phyloP scores from a whole-genome alignment of 2,329 filamentous ascomycete species.

The Nemania sp. region DNA sequence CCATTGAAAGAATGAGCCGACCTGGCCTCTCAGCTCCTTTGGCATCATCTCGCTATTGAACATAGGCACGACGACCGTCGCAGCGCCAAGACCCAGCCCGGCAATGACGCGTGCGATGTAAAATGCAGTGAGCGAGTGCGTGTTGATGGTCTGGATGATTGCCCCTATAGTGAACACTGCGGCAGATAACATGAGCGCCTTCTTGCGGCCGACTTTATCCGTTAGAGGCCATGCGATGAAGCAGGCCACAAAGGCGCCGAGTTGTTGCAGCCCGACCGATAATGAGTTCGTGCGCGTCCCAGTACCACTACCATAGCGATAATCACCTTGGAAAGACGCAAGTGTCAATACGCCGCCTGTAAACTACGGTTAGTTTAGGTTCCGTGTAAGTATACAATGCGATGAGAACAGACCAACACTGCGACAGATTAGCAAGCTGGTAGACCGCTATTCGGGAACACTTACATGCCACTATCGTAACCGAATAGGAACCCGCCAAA shows the following conservation, averaged over 20 bases:
- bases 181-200: conserved; percentile 54
- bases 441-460: conserved; percentile 12
- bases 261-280: conserved; percentile 50
- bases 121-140: conserved; percentile 53
- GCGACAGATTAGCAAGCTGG: conserved; percentile 31
- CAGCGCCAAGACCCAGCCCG: conserved; percentile 50
- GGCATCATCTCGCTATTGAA: conserved; percentile 57
- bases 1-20: conserved; percentile 65
- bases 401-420: conserved; percentile 44
- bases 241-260: conserved; percentile 52
- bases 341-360: conserved; percentile 52
- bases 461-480: conserved; percentile 58
- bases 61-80: conserved; percentile 56
- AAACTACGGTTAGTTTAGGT: conserved; percentile 25
- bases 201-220: conserved; percentile 48
- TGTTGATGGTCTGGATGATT: conserved; percentile 58
- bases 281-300: conserved; percentile 49
- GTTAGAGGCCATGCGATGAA: conserved; percentile 52
- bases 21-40: conserved; percentile 59
- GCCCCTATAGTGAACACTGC: conserved; percentile 58
- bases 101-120: conserved; percentile 51
- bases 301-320: conserved; percentile 43
- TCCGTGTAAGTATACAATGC: background rate
- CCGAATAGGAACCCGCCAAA: conserved; percentile 63
- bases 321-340: conserved; percentile 49